phyloP scores from a whole-genome alignment of 495 filamentous ascomycete species.

The Friedmanniomyces endolithicus region DNA sequence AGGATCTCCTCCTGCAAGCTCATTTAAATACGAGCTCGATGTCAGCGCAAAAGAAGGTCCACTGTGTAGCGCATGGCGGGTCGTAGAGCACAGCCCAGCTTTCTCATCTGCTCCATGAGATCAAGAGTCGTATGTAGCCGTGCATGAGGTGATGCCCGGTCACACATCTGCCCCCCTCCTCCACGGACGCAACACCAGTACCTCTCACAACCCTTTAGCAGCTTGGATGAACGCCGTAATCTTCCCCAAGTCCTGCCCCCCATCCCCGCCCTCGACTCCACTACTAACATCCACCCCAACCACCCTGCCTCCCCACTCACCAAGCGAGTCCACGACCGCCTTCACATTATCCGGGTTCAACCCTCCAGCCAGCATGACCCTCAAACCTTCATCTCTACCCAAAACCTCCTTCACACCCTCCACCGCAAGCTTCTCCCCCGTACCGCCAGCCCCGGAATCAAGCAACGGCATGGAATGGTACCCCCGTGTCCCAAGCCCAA shows the following conservation, averaged over 20 bases:
- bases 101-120: too few species aligned
- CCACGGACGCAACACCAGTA: neutral
- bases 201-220: conserved; percentile 40
- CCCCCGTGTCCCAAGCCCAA: conserved; percentile 56
- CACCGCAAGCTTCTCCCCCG: conserved; percentile 62
- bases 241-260: conserved; percentile 67
- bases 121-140: too few species aligned
- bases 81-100: too few species aligned
- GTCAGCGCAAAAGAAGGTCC: too few species aligned
- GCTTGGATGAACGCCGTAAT: conserved; percentile 69
- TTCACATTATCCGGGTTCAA: conserved; percentile 63
- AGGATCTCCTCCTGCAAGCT: too few species aligned
- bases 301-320: conserved; percentile 36
- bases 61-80: too few species aligned
- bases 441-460: conserved; percentile 73
- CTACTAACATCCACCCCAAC: conserved; percentile 85
- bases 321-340: conserved; percentile 45
- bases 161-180: too few species aligned
- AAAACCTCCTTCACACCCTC: conserved; percentile 49
- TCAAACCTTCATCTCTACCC: conserved; percentile 47
- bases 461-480: conserved; percentile 75
- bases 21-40: too few species aligned
- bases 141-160: too few species aligned
- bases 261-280: conserved; percentile 68
- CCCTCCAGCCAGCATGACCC: conserved; percentile 73